Evolutionary conservation across 495 filamentous ascomycete genomes (phyloP), one percentile per base, ranked within the genome.

Genomic region (Umbilicaria muhlenbergii): DNA sequence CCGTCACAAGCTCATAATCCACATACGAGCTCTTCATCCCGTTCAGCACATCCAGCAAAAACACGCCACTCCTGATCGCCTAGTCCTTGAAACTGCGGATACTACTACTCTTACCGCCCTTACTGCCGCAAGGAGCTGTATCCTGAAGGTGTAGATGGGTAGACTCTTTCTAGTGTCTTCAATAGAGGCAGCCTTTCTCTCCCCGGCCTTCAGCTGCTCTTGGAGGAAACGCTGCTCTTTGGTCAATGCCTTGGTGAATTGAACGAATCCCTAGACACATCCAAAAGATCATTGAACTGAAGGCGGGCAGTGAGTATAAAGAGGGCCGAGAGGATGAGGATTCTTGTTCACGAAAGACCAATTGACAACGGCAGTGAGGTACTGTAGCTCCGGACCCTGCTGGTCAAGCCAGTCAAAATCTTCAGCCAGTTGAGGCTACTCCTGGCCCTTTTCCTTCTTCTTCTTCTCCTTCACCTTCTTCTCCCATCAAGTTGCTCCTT

Each of bases 1-100:
- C 57, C 2, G 86, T 91, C 35, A 98, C 91, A 17, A 98, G 73
- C 47, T 94, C 86, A 52, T 96, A 96, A 59, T 98, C 91, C 47
- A 98, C 91, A 55, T 95, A 96, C 60, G 72, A 80, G 62, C 80
- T 86, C 80, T 95, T 96, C 83, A 98, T 96, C 48, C 91, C 91
- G 54, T 82, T 91, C 40, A 98, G 69, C 21, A 98, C 92, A 59
- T 98, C 92, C 46, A 98, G 64, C 46, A 98, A 67, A 65, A 94
- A 95, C 8, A 94, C 57, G 38, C 86, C 92, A 24, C 75, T 82
- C 32, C 81, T 83, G 46, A 98, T 86, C n/a, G 73, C 73, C 12
- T 73, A 66, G 54, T 98, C 91, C 68, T 96, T 98, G 72, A 98
- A 96, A 49, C 77, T 86, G 45, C 91, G 84, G 53, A 98, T 88